Evolutionary conservation across 257 asterid genomes (phyloP), one percentile per base, ranked within the genome.

Genomic region (Craterostigma plantagineum): DNA sequence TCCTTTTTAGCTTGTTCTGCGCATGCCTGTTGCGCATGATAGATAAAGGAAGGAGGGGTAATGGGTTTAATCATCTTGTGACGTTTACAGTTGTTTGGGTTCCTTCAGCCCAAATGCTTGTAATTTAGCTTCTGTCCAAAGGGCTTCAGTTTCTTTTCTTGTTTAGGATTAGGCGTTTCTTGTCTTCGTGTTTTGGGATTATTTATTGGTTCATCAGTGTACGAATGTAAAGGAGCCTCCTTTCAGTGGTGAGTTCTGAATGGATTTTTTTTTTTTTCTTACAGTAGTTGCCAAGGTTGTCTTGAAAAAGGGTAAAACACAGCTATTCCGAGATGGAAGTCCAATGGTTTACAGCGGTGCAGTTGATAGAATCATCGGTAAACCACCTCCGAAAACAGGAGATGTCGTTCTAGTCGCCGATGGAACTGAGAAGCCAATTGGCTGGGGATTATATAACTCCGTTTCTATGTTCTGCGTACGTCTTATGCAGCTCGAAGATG

Each of bases 261-360:
- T 35, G 37, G 3, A n/a, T n/a, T n/a, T n/a, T n/a, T n/a, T 11
- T 37, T 16, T 18, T 55, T 43, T 1, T 40, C 43, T 35, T 54
- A 34, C 44, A 48, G 52, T 12, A 58, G 30, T 53, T 62, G 93
- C 95, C 0, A 87, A 79, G 77, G 92, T 82, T 44, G 86, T 87
- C 54, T 71, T 79, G 39, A 82, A 87, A 47, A 82, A 77, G 73
- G 98, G 98, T 17, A 87, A 87, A 62, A 66, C 83, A 15, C 98
- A 76, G 43, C 75, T 87, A 37, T 87, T 87, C 51, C 67, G 68
- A 66, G 79, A 75, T 49, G 98, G 98, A 14, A 74, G 84, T 63
- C 92, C 98, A 8, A 79, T 82, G 95, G 98, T 87, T 40, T 87
- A 82, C 62, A 79, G 93, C 42, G 98, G 98, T 46, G 93, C 98